Evolutionary conservation across 2,329 filamentous ascomycete species (phyloP).

Genomic region (Calonectria pseudoreteaudii): DNA sequence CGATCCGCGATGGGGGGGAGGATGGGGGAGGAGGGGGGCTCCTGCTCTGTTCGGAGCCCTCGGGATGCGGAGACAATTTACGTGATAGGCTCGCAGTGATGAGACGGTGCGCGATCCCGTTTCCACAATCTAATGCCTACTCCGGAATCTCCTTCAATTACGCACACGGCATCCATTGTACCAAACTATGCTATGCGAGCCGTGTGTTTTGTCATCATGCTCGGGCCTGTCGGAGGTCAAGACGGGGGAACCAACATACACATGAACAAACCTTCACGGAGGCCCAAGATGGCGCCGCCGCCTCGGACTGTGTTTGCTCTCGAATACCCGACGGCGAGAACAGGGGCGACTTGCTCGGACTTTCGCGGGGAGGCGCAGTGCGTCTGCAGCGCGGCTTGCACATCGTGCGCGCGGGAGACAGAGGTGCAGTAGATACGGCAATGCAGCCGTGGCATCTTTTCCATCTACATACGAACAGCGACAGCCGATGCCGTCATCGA

Average conservation of each 20-base stretch:
- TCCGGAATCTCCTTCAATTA: not conserved
- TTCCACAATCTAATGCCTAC: not conserved
- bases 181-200: not conserved
- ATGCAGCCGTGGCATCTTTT: not conserved
- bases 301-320: not conserved
- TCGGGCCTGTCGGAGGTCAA: not conserved
- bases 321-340: not conserved
- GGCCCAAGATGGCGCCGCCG: not conserved
- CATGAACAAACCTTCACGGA: not conserved
- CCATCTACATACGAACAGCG: not conserved
- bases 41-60: not conserved
- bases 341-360: not conserved
- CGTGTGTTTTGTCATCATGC: not conserved
- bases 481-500: not conserved
- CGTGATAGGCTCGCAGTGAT: conserved; percentile 4
- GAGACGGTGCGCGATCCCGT: conserved; percentile 4
- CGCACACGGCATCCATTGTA: not conserved
- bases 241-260: not conserved
- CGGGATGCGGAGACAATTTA: conserved; percentile 7
- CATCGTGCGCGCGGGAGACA: not conserved
- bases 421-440: not conserved
- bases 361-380: not conserved
- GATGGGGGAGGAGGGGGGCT: not conserved
- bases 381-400: not conserved
- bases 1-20: not conserved